These are phyloP conservation scores for Lecanicillium sp. DNA, from an alignment of 2,329 filamentous ascomycete genomes.

Conservation along the genomic window DNA sequence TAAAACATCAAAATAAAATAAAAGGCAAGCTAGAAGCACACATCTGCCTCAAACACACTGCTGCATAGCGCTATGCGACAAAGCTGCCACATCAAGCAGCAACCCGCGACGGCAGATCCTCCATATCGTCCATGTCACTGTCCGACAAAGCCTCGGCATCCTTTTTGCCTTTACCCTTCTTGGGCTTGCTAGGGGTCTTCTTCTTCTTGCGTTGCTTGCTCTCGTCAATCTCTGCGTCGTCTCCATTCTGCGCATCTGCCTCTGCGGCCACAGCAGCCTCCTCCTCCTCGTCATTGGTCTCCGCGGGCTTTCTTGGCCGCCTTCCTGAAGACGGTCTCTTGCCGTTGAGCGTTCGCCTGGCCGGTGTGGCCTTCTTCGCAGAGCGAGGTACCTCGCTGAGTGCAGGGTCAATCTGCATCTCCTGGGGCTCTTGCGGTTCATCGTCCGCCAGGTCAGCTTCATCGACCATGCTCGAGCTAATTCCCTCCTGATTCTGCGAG, in stretches of 20 bases:
- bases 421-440: slow-evolving; percentile 9
- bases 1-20: slow-evolving; percentile 2
- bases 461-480: slow-evolving; percentile 21
- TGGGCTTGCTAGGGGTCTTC: slow-evolving; percentile 20
- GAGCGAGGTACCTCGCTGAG: slow-evolving; percentile 12
- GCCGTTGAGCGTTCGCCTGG: slow-evolving; percentile 17
- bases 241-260: slow-evolving; percentile 11
- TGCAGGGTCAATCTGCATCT: slow-evolving; percentile 25
- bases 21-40: background rate
- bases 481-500: slow-evolving; percentile 11
- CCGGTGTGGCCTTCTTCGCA: slow-evolving; percentile 17
- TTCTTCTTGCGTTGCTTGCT: slow-evolving; percentile 17
- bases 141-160: slow-evolving; percentile 18
- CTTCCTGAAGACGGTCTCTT: slow-evolving; percentile 13
- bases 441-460: slow-evolving; percentile 11
- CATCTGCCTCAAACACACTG: background rate
- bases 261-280: slow-evolving; percentile 8
- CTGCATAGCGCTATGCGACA: background rate
- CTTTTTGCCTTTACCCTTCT: slow-evolving; percentile 10
- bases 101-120: slow-evolving; percentile 25
- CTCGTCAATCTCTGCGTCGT: slow-evolving; percentile 16
- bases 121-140: slow-evolving; percentile 36
- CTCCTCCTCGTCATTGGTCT: slow-evolving; percentile 23
- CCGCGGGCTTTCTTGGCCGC: slow-evolving; percentile 16
- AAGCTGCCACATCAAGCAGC: background rate